A percentile compares a stretch with the other conserved stretches of the same genome.
Evolutionary conservation across 2,329 filamentous ascomycete genomes (phyloP).

Genomic region (Aspergillus pseudoterreus): DNA sequence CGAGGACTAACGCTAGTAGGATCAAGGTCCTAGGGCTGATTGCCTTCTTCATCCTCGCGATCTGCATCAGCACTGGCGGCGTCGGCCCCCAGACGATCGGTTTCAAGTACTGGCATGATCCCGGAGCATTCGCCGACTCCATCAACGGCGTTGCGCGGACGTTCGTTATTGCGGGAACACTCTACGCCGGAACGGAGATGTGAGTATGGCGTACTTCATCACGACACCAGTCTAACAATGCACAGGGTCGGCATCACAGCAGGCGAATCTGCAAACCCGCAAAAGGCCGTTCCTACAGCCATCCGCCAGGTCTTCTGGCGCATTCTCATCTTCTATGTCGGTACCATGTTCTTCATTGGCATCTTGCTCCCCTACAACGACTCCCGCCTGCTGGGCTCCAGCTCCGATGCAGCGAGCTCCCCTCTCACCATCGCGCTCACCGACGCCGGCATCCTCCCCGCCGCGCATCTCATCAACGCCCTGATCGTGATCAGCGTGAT

Average conservation of each 20-base stretch:
- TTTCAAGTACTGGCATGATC: slow-evolving; percentile 37
- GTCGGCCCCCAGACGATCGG: slow-evolving; percentile 29
- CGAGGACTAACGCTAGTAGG: slow-evolving; percentile 14
- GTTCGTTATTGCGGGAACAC: slow-evolving; percentile 31
- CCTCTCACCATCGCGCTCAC: slow-evolving; percentile 72
- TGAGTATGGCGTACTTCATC: slow-evolving; percentile 6
- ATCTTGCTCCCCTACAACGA: slow-evolving; percentile 70
- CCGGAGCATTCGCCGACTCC: slow-evolving; percentile 30
- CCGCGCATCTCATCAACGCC: slow-evolving; percentile 73
- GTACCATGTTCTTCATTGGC: slow-evolving; percentile 67
- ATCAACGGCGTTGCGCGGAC: slow-evolving; percentile 36
- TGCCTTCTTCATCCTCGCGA: slow-evolving; percentile 32
- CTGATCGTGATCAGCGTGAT: slow-evolving; percentile 72
- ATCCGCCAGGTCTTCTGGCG: slow-evolving; percentile 41
- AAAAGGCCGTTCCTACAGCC: slow-evolving; percentile 44
- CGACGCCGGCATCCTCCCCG: slow-evolving; percentile 69
- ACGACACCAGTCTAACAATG: slow-evolving; percentile 1
- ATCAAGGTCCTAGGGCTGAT: slow-evolving; percentile 31
- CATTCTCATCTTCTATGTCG: slow-evolving; percentile 58
- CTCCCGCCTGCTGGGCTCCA: slow-evolving; percentile 57
- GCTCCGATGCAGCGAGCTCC: slow-evolving; percentile 62
- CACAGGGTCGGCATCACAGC: slow-evolving; percentile 34
- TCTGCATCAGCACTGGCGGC: slow-evolving; percentile 31
- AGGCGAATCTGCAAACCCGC: slow-evolving; percentile 40
- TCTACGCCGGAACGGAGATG: slow-evolving; percentile 35